Base-by-base conservation (phyloP, 2,329 filamentous ascomycete genomes). In the Ploettnerulaceae sp. region DNA sequence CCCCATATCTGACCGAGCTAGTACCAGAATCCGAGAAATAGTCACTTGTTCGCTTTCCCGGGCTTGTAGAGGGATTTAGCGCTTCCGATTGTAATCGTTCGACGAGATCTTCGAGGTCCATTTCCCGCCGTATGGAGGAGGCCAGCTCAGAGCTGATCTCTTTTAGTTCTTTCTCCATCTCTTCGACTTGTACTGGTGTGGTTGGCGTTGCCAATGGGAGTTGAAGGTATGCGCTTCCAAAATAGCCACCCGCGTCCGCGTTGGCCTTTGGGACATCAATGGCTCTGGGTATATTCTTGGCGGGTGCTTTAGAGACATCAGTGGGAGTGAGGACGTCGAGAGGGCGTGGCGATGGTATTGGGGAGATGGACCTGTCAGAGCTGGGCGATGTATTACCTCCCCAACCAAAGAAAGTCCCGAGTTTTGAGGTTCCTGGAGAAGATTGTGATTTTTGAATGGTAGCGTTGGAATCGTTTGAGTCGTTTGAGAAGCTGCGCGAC, bases 21-120 rank as follows among this genome's bases (percentile, higher is more conserved):
- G 88, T 84, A 24, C 93, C 93, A 5, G 90, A 95, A 66, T 98
- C 93, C 2, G 93, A 98, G 65, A 93, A 98, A 69, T 98, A 97
- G 68, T 98, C 93, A 68, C 93, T 97, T 7, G 88, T 94, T 51
- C 91, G 79, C 64, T 86, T 84, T 53, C 53, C 82, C 21, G 75
- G 59, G 57, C 71, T 63, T 11, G 48, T 66, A 73, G 68, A 61
- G 74, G 62, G 34, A 67, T 81, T 75, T 66, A 73, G 76, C 53
- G 75, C 74, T 61, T 96, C 89, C n/a, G 81, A 71, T 64, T 96
- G 90, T 57, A 95, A 71, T 48, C 86, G 77, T 56, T 98, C 93
- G 0, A 97, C 83, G 36, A 97, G 75, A 66, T 98, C 93, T 67
- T 98, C 93, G 24, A 98, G 69, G 58, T 98, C 93, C 79, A 98